Percentiles rank a stretch among this genome's conserved stretches.
Conservation (phyloP, 371 early-diverging fungal species). For the Mortierella sp. region DNA sequence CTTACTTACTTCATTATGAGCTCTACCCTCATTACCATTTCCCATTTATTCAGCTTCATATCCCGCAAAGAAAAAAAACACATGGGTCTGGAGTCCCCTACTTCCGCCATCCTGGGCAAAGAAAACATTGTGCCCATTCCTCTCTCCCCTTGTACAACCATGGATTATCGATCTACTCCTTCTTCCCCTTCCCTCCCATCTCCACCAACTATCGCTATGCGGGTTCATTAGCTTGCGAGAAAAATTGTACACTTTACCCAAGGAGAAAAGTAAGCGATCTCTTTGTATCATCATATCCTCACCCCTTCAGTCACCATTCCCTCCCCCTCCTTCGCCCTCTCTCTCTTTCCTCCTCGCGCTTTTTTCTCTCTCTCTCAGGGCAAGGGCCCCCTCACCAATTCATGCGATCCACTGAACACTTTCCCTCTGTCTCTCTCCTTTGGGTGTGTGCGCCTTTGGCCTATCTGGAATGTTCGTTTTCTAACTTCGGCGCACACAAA, state of each 20-base stretch:
- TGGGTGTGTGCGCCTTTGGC: background rate
- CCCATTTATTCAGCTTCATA: background rate
- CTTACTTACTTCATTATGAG: too few relatives aligned
- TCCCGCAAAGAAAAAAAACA: background rate
- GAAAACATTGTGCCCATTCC: background rate
- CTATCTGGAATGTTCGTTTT: constrained; percentile 8
- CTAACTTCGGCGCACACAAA: background rate
- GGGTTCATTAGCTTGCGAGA: background rate
- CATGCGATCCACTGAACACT: background rate
- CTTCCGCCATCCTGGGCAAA: background rate
- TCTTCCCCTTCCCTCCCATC: background rate
- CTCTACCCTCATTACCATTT: too few relatives aligned
- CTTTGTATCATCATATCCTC: background rate
- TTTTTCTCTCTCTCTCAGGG: background rate
- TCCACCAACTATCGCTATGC: background rate
- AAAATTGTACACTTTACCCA: background rate
- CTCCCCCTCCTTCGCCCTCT: background rate
- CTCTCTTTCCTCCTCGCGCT: background rate
- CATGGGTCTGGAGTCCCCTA: too few relatives aligned
- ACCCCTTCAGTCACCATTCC: background rate
- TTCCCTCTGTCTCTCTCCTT: background rate
- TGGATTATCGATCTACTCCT: background rate
- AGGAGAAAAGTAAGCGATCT: background rate
- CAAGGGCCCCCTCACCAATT: background rate
- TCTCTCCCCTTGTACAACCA: background rate